These are phyloP conservation scores for Fusarium torreyae DNA, from an alignment of 2,329 filamentous ascomycete species.

Conservation along the genomic window DNA sequence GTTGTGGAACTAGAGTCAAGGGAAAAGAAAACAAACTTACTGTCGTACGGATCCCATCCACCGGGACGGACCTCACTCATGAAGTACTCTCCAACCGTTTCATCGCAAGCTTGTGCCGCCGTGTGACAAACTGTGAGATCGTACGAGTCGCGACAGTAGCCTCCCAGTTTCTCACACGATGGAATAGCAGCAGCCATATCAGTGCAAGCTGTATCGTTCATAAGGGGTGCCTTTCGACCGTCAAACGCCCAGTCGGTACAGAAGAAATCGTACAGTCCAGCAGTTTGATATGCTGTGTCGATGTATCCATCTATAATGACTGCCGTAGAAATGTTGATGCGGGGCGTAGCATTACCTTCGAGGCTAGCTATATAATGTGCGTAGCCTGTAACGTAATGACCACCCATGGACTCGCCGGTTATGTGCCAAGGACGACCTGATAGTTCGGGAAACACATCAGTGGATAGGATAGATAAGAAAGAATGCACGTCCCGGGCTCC, in stretches of 20 bases:
- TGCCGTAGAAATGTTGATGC: conserved; percentile 4
- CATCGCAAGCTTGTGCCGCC: conserved; percentile 1
- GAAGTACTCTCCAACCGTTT: not conserved
- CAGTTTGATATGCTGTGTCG: not conserved
- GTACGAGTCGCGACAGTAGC: conserved; percentile 1
- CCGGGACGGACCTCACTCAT: not conserved
- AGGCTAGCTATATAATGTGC: conserved; percentile 4
- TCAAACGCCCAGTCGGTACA: conserved; percentile 14
- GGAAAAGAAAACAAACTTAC: not conserved
- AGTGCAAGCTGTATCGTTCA: conserved; percentile 13
- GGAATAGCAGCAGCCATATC: conserved; percentile 13
- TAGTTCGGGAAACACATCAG: conserved; percentile 10
- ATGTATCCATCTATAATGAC: conserved; percentile 21
- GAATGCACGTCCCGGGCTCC: conserved; percentile 13
- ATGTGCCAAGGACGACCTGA: conserved; percentile 16
- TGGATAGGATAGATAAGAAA: conserved; percentile 1
- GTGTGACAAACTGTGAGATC: not conserved
- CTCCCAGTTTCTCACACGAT: conserved; percentile 3
- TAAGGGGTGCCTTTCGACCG: conserved; percentile 2
- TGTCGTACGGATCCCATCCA: conserved; percentile 18
- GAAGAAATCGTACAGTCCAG: conserved; percentile 19
- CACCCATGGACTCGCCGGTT: conserved; percentile 26
- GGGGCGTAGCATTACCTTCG: not conserved
- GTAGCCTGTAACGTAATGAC: conserved; percentile 23
- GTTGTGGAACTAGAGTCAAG: not conserved